phyloP scores from a whole-genome alignment of 805 yeast genomes.

The Torulaspora delbrueckii region DNA sequence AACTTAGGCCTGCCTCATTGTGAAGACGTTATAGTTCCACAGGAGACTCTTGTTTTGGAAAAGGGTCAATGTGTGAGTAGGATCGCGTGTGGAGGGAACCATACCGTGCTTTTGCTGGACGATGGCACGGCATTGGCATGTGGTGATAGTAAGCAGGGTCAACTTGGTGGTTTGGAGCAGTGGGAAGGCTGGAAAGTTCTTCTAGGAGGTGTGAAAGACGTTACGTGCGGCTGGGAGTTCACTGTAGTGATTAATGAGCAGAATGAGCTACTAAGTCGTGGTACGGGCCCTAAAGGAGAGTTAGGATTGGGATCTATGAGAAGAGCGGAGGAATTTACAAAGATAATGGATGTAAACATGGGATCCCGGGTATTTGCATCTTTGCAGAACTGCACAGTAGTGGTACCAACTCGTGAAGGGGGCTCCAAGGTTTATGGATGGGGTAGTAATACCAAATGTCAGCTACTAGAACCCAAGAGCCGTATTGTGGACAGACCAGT shows the following conservation, averaged over 20 bases:
- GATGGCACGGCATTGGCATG: conserved; percentile 51
- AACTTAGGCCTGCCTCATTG: conserved; percentile 57
- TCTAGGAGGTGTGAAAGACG: conserved; percentile 38
- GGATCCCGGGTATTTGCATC: conserved; percentile 20
- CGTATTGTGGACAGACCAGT: conserved; percentile 18
- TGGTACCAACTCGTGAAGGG: conserved; percentile 59
- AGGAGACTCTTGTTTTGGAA: conserved; percentile 16
- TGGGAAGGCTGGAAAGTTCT: background rate
- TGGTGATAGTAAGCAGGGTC: conserved; percentile 59
- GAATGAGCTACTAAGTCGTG: conserved; percentile 48
- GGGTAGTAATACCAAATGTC: conserved; percentile 50
- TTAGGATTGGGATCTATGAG: conserved; percentile 47
- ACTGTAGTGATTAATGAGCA: conserved; percentile 45
- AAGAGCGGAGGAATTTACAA: conserved; percentile 1
- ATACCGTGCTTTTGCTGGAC: conserved; percentile 55
- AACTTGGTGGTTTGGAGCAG: conserved; percentile 30
- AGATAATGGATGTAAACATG: conserved; percentile 11
- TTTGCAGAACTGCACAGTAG: conserved; percentile 53
- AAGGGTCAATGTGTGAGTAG: conserved; percentile 32
- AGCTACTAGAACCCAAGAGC: conserved; percentile 34
- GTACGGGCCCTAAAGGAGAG: conserved; percentile 70
- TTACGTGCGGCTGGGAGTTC: conserved; percentile 79
- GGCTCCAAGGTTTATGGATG: conserved; percentile 39
- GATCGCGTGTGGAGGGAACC: conserved; percentile 82
- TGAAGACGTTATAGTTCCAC: conserved; percentile 43